Base-by-base conservation (phyloP, 768 basidiomycete species). In the Kondoa malvinella region DNA sequence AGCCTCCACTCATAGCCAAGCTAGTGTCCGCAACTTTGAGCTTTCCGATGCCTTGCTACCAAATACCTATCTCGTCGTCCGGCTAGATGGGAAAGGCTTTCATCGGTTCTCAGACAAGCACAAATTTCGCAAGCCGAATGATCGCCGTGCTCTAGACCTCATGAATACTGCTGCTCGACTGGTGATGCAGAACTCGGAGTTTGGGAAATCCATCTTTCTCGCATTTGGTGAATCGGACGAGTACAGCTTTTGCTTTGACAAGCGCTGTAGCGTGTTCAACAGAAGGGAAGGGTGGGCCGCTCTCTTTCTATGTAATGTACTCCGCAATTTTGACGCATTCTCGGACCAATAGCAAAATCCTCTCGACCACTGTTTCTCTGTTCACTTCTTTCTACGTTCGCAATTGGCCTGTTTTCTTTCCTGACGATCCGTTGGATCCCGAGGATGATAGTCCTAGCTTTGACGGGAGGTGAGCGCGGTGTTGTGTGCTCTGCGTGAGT, bases 181-280 rank as follows among this genome's bases (percentile, higher is more conserved):
- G 60, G 80, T 92, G 57, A 88, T 99, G 88, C 79, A 84, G 32
- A 67, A 40, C 30, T 17, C 59, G 17, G 67, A 67, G 3, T 60
- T 70, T 8, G 69, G 72, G 0, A 64, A 68, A 34, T 71, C 74
- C 31, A 83, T 95, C 67, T 80, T 89, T 15, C 81, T 95, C 25
- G 95, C 82, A 0, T 97, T 92, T 75, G 95, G 95, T 1, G 89
- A 99, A 79, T 95, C 92, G 25, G 95, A 99, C 76, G 95, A 99
- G 78, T 97, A 85, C 78, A 97, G 94, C 75, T 97, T 99, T 74
- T 82, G 97, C 65, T 81, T 99, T 59, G 84, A 85, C 66, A 86
- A 83, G 71, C 81, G 83, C 1, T 85, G 89, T 0, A 77, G 82
- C 3, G 76, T 99, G 12, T 94, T 91, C 78, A 91, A 88, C 72